These are phyloP conservation scores for Heterobasidion irregulare DNA, from an alignment of 1,284 basidiomycete genomes.

Conservation along the genomic window DNA sequence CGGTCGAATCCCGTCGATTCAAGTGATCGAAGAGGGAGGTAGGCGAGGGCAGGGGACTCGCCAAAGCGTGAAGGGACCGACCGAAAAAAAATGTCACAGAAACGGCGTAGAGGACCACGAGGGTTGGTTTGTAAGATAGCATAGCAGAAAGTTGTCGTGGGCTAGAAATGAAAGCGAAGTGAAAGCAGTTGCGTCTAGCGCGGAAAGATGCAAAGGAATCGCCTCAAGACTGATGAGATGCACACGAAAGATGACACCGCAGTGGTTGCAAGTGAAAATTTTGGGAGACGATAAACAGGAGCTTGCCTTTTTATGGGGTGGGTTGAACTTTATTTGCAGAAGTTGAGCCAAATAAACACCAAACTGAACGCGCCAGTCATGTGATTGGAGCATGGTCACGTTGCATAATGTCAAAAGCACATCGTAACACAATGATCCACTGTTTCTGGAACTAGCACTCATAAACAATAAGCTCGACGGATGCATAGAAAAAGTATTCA, in stretches of 20 bases:
- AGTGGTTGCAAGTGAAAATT: not conserved
- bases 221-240: not conserved
- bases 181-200: conserved; percentile 11
- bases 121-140: conserved; percentile 25
- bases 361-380: not conserved
- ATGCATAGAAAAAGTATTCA: not conserved
- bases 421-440: too few relatives aligned
- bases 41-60: conserved; percentile 29
- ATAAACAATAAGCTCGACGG: not conserved
- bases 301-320: not conserved
- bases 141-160: conserved; percentile 21
- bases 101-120: conserved; percentile 29
- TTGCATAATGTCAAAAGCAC: too few relatives aligned
- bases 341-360: not conserved
- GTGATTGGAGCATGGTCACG: not conserved
- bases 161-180: conserved; percentile 7
- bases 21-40: conserved; percentile 7
- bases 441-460: too few relatives aligned
- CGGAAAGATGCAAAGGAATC: not conserved
- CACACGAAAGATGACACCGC: not conserved
- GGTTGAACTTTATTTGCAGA: not conserved
- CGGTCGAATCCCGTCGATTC: not conserved
- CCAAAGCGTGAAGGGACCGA: conserved; percentile 17
- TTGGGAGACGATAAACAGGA: not conserved
- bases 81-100: conserved; percentile 26